A percentile compares a stretch with the other conserved stretches of the same genome.
Conservation (phyloP, 495 filamentous ascomycete genomes). For the Elasticomyces elasticus region DNA sequence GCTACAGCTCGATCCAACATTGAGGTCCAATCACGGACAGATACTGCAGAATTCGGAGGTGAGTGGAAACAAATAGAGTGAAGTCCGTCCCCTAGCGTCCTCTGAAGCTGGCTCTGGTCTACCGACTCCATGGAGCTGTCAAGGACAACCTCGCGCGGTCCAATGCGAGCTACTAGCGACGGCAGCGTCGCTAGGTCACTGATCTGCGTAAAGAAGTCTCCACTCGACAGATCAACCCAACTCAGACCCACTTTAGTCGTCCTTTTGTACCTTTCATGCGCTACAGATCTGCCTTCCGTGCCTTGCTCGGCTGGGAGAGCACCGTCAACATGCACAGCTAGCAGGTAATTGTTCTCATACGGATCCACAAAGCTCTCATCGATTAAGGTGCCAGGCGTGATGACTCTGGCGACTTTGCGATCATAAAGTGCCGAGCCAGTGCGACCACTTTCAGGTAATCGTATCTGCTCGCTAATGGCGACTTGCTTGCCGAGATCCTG, state of each 20-base stretch:
- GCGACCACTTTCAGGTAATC: constrained; percentile 48
- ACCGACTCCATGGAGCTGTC: constrained; percentile 33
- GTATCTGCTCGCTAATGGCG: constrained; percentile 87
- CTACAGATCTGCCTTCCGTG: background rate
- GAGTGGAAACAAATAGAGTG: constrained; percentile 44
- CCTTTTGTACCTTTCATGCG: constrained; percentile 6
- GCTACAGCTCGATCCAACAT: constrained; percentile 63
- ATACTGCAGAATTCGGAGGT: background rate
- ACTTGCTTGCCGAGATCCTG: constrained; percentile 84
- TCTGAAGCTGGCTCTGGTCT: constrained; percentile 3
- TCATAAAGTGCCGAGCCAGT: constrained; percentile 71
- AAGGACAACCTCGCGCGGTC: constrained; percentile 75
- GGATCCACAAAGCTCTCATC: constrained; percentile 96
- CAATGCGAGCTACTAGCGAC: constrained; percentile 70
- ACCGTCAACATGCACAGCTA: constrained; percentile 55
- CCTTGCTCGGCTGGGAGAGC: background rate
- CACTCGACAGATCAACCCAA: constrained; percentile 92
- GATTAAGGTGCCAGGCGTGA: constrained; percentile 91
- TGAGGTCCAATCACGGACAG: constrained; percentile 57
- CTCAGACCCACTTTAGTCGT: constrained; percentile 58
- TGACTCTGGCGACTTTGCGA: constrained; percentile 69
- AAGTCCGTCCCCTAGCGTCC: constrained; percentile 24
- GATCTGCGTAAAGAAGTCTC: constrained; percentile 81
- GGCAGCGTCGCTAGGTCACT: constrained; percentile 61
- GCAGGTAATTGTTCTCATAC: constrained; percentile 81